phyloP scores from a whole-genome alignment of 495 filamentous ascomycete genomes.

The Neurospora hispaniola region DNA sequence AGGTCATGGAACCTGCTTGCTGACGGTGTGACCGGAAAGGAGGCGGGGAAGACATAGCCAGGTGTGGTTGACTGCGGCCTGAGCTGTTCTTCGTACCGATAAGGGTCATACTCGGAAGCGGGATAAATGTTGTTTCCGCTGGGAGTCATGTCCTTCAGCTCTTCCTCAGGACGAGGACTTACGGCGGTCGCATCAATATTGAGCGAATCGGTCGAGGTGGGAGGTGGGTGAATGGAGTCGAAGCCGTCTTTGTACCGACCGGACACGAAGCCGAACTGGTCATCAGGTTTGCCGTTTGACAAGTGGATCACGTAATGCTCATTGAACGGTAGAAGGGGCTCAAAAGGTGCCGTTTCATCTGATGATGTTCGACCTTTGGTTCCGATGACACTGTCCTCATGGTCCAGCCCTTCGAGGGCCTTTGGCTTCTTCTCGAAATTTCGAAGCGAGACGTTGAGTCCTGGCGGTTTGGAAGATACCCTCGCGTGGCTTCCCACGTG shows the following conservation, averaged over 20 bases:
- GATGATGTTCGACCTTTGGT: not conserved
- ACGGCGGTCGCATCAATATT: not conserved
- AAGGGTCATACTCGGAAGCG: not conserved
- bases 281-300: slow-evolving; percentile 16
- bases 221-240: not conserved
- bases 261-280: slow-evolving; percentile 21
- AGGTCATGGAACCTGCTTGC: slow-evolving; percentile 25
- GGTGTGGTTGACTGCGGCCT: not conserved
- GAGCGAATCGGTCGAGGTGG: not conserved
- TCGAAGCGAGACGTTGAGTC: not conserved
- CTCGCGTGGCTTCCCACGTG: not conserved
- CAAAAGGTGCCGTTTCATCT: slow-evolving; percentile 7
- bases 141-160: not conserved
- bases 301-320: slow-evolving; percentile 36
- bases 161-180: not conserved
- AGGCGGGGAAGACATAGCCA: not conserved
- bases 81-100: not conserved
- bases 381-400: not conserved
- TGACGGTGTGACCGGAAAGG: slow-evolving; percentile 10
- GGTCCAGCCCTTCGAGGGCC: not conserved
- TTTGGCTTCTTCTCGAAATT: not conserved
- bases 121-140: not conserved
- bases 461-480: not conserved
- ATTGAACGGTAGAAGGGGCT: slow-evolving; percentile 28
- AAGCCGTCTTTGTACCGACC: not conserved